These are phyloP conservation scores for Emydomyces testavorans DNA, from an alignment of 2,329 filamentous ascomycete genomes.

Conservation along the genomic window DNA sequence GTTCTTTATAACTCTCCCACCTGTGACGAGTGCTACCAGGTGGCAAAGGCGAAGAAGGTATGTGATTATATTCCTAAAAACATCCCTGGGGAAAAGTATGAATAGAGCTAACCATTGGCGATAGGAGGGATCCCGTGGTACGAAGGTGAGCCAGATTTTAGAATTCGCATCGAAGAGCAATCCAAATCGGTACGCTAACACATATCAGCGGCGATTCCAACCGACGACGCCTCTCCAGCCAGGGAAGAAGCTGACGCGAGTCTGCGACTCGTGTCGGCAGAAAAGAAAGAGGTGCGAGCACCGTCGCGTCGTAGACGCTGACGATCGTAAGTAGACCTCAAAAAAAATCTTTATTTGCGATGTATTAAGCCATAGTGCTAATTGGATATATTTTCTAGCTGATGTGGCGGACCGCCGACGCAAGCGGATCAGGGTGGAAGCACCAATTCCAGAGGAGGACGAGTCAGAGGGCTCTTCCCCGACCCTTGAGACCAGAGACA, in stretches of 20 bases:
- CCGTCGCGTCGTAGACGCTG: constrained; percentile 18
- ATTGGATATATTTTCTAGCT: neutral
- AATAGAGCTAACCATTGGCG: neutral
- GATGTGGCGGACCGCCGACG: constrained; percentile 13
- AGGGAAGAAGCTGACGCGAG: constrained; percentile 18
- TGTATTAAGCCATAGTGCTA: neutral
- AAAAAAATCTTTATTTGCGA: neutral
- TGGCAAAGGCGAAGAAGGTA: constrained; percentile 17
- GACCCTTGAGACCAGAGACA: neutral
- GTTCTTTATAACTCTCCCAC: constrained; percentile 19
- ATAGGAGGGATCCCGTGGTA: constrained; percentile 9
- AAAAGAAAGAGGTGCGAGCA: constrained; percentile 19
- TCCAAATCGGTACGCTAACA: neutral
- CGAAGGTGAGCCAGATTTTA: constrained; percentile 9
- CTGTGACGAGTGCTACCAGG: constrained; percentile 16
- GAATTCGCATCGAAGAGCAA: neutral
- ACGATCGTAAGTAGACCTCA: constrained; percentile 16
- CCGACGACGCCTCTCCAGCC: constrained; percentile 17
- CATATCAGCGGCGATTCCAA: constrained; percentile 18
- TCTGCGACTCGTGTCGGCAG: constrained; percentile 18
- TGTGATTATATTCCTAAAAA: neutral
- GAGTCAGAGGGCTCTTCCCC: constrained; percentile 4
- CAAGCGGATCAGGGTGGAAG: constrained; percentile 11
- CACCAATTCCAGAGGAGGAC: constrained; percentile 1
- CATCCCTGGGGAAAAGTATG: neutral